phyloP scores from a whole-genome alignment of 768 basidiomycete genomes.

The Trametes meyenii region DNA sequence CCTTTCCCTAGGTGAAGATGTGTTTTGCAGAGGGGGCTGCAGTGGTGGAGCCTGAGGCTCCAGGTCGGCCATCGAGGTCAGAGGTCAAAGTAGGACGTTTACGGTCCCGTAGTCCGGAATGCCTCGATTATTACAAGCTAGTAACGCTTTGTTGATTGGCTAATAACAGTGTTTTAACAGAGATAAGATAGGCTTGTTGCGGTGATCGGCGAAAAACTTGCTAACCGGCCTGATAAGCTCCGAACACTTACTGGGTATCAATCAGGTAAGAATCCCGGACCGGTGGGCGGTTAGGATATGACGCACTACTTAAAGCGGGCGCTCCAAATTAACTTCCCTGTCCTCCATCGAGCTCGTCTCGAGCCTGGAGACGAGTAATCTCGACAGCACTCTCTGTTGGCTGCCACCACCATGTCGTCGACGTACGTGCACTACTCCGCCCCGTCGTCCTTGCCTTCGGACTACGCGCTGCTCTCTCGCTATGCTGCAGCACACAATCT shows the following conservation, averaged over 20 bases:
- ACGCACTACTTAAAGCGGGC: no score
- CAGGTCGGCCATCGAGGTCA: conserved; percentile 27
- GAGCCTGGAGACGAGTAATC: background rate
- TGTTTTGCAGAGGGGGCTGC: conserved; percentile 55
- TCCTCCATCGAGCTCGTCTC: no score
- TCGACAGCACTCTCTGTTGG: background rate
- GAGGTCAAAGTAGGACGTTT: background rate
- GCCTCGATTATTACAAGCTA: no score
- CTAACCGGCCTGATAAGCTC: no score
- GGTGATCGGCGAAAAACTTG: no score
- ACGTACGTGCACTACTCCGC: conserved; percentile 52
- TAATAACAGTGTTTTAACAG: no score
- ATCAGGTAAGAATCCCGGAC: no score
- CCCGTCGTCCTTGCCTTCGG: conserved; percentile 63
- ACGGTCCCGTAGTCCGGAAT: background rate
- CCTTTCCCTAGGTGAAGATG: conserved; percentile 55
- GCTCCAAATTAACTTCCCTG: no score
- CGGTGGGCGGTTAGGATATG: no score
- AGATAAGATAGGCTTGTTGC: no score
- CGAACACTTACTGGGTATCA: no score
- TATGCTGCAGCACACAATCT: conserved; percentile 40
- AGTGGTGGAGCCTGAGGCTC: conserved; percentile 36
- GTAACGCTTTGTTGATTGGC: no score
- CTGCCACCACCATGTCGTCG: conserved; percentile 33
- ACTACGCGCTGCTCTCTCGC: conserved; percentile 64